Base-by-base conservation (phyloP, 164 flowering plant genomes). In the Malania oleifera region DNA sequence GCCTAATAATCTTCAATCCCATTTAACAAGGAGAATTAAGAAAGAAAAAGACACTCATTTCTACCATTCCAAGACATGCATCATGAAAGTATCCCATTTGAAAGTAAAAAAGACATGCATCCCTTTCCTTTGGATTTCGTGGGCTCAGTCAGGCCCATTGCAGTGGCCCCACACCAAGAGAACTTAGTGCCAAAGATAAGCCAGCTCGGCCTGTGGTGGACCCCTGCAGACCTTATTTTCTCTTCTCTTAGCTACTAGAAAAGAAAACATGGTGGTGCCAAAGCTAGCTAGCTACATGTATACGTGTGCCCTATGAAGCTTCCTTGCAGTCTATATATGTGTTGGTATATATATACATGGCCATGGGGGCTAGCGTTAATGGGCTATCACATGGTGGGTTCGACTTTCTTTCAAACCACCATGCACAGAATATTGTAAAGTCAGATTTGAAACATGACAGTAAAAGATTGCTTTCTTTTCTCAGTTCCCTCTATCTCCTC, bases 51-150 rank as follows among this genome's bases (percentile, higher is more conserved):
- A 10, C 31, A 15, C 61, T 57, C 65, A 34, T 34, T 55, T 64
- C 57, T 49, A 67, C 52, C 62, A 63, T 56, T 70, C 54, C 54
- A 59, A 44, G 54, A 65, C 37, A 61, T 57, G 52, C 7, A 34
- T 34, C 7, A 7, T 34, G 11, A 7, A 7, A 11, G 37, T 44
- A 60, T 57, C 64, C 56, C 23, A 18, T 20, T 52, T 49, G 52
- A 40, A 40, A 53, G 53, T 64, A 57, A 69, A 65, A 67, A 54
- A 64, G 66, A 71, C 67, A 15, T 40, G n/a, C 14, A 67, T 75
- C 77, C 62, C 77, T 75, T 68, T 73, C 78, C 69, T 59, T 57
- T 65, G 58, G 84, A 82, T 82, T 75, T 77, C 78, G 86, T 85
- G 82, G 89, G 82, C 70, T 59, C 65, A 60, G n/a, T 51, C 61